These are phyloP conservation scores for Psilocybe tampanensis DNA, from an alignment of 768 basidiomycete genomes.

Conservation along the genomic window DNA sequence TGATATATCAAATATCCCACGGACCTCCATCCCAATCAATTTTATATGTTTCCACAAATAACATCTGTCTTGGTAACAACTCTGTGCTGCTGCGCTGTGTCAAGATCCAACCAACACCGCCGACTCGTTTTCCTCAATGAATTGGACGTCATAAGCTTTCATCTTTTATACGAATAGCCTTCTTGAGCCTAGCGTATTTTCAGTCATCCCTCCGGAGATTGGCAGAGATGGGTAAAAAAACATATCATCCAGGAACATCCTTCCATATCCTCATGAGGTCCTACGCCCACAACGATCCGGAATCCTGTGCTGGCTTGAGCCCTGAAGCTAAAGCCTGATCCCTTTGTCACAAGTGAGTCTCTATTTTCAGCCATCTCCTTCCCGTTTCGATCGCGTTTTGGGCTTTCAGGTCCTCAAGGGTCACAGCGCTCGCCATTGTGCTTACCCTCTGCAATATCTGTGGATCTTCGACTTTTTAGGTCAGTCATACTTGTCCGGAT, in stretches of 20 bases:
- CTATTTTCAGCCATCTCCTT: slow-evolving; percentile 13
- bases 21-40: slow-evolving; percentile 16
- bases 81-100: slow-evolving; percentile 14
- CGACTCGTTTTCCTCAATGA: not conserved
- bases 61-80: slow-evolving; percentile 7
- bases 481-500: slow-evolving; percentile 10
- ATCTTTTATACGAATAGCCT: slow-evolving; percentile 1
- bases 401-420: slow-evolving; percentile 8
- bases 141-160: not conserved
- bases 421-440: slow-evolving; percentile 13
- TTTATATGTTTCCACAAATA: slow-evolving; percentile 7
- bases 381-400: slow-evolving; percentile 18
- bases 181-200: slow-evolving; percentile 8
- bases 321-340: slow-evolving; percentile 7
- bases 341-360: slow-evolving; percentile 6
- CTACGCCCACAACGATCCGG: slow-evolving; percentile 20
- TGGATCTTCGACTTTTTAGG: slow-evolving; percentile 14
- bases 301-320: slow-evolving; percentile 8
- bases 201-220: slow-evolving; percentile 7
- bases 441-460: slow-evolving; percentile 3
- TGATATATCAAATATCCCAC: slow-evolving; percentile 11
- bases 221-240: slow-evolving; percentile 11
- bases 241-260: slow-evolving; percentile 11
- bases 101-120: slow-evolving; percentile 8
- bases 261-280: slow-evolving; percentile 16